phyloP scores from a whole-genome alignment of 805 yeast genomes.

The Myxozyma neotropica region DNA sequence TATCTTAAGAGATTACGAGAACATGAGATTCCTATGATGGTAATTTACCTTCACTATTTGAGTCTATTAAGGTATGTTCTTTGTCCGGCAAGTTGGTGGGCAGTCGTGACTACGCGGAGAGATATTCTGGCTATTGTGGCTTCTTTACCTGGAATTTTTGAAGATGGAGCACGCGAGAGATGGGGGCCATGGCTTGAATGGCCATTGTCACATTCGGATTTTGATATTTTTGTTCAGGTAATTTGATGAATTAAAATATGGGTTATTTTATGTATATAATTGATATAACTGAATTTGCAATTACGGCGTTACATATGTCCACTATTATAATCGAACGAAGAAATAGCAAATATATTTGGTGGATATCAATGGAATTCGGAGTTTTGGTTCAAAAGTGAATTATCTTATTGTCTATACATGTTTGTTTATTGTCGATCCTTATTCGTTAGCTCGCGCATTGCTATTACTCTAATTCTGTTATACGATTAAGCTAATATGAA shows the following conservation, averaged over 20 bases:
- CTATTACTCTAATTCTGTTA: no score
- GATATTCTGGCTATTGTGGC: slow-evolving; percentile 14
- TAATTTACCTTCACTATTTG: slow-evolving; percentile 15
- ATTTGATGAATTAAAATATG: no score
- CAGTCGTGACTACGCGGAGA: neutral
- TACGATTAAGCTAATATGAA: no score
- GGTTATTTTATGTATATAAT: neutral
- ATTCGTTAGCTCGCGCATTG: no score
- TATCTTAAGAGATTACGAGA: neutral
- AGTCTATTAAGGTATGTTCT: neutral
- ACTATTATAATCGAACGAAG: no score
- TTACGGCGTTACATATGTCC: no score
- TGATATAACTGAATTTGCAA: neutral
- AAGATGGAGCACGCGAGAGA: neutral
- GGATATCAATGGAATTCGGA: no score
- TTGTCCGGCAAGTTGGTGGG: slow-evolving; percentile 20
- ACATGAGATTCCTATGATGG: slow-evolving; percentile 7
- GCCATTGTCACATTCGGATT: slow-evolving; percentile 11
- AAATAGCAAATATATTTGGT: no score
- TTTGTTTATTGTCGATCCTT: no score
- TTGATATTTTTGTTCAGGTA: slow-evolving; percentile 5
- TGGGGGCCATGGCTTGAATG: slow-evolving; percentile 19
- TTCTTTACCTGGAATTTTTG: slow-evolving; percentile 4
- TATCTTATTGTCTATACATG: no score
- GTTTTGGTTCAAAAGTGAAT: no score